These are phyloP conservation scores for Raddia guianensis DNA, from an alignment of 176 grass and related monocot genomes.

Conservation along the genomic window DNA sequence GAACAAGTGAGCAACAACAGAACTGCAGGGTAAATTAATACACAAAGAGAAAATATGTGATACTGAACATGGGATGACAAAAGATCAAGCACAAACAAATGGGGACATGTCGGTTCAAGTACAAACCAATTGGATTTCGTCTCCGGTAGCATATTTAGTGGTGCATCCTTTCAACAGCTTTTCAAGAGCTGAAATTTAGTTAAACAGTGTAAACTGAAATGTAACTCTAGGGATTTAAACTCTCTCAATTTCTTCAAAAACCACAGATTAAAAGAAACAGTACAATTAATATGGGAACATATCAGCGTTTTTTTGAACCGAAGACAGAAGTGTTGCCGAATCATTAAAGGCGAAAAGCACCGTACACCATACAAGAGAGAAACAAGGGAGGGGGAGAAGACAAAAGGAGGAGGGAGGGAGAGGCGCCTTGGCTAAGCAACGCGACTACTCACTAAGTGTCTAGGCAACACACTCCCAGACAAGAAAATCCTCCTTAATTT, in stretches of 20 bases:
- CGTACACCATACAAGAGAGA: no score
- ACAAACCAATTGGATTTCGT: slow-evolving; percentile 73
- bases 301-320: not conserved
- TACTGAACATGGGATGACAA: not conserved
- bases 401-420: no score
- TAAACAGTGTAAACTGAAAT: not conserved
- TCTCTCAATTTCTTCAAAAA: not conserved
- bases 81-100: slow-evolving; percentile 5
- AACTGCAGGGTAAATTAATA: not conserved
- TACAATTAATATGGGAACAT: not conserved
- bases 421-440: no score
- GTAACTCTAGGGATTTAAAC: not conserved
- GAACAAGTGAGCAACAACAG: not conserved
- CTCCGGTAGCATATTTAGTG: slow-evolving; percentile 73
- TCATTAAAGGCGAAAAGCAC: no score
- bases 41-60: not conserved
- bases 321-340: no score
- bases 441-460: no score
- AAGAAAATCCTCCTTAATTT: no score
- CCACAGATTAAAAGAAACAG: not conserved
- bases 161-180: slow-evolving; percentile 52
- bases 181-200: slow-evolving; percentile 67
- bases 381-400: no score
- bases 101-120: not conserved
- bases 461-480: no score